Percentiles rank a stretch among this genome's conserved stretches.
Evolutionary conservation across 2,329 filamentous ascomycete genomes (phyloP).

Genomic region (Apiospora arundinis): DNA sequence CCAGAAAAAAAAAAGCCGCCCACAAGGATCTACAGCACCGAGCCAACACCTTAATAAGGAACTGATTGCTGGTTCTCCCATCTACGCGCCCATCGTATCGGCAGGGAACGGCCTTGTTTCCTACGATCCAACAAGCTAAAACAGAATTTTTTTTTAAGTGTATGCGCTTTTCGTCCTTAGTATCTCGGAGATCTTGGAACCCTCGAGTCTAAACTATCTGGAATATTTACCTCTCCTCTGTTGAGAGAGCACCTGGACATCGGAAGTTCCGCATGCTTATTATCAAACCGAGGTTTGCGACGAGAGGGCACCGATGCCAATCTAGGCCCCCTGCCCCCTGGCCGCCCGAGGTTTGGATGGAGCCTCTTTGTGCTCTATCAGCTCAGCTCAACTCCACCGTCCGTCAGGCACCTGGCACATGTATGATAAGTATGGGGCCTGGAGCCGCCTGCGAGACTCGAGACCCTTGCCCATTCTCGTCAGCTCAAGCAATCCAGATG

Average conservation of each 20-base stretch:
- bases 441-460: slow-evolving; percentile 1
- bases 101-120: slow-evolving; percentile 2
- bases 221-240: background rate
- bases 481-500: slow-evolving; percentile 8
- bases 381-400: slow-evolving; percentile 5
- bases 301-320: background rate
- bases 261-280: background rate
- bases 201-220: background rate
- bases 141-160: background rate
- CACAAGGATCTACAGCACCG: slow-evolving; percentile 1
- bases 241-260: background rate
- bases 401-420: slow-evolving; percentile 10
- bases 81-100: slow-evolving; percentile 1
- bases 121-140: background rate
- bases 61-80: slow-evolving; percentile 5
- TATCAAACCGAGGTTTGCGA: background rate
- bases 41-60: slow-evolving; percentile 5
- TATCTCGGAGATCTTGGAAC: background rate
- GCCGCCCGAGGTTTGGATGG: slow-evolving; percentile 7
- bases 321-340: background rate
- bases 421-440: slow-evolving; percentile 12
- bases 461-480: background rate
- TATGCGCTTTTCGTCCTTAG: background rate
- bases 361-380: background rate
- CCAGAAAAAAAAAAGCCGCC: background rate